A percentile compares a stretch with the other conserved stretches of the same genome.
phyloP scores from a whole-genome alignment of 2,329 filamentous ascomycete species.

The Aspergillus ochraceoroseus region DNA sequence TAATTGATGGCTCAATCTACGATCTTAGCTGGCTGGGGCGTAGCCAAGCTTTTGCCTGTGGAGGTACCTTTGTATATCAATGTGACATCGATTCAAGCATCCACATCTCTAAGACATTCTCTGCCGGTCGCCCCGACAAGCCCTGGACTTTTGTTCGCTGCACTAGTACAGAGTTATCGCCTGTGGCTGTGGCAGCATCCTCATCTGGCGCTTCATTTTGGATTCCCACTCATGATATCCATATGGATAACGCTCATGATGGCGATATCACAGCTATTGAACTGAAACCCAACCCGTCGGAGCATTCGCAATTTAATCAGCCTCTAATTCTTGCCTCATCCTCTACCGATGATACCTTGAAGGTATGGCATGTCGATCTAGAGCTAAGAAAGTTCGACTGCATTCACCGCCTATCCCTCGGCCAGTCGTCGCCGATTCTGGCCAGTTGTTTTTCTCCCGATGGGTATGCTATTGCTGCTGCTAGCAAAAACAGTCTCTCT shows the following conservation, averaged over 20 bases:
- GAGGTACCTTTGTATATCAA: conserved; percentile 40
- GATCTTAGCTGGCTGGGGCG: conserved; percentile 43
- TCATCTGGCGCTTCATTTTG: conserved; percentile 39
- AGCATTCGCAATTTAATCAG: conserved; percentile 24
- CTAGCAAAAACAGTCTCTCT: conserved; percentile 41
- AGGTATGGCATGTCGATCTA: conserved; percentile 44
- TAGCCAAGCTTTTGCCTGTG: conserved; percentile 38
- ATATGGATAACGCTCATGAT: conserved; percentile 38
- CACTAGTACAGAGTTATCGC: conserved; percentile 24
- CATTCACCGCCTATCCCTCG: conserved; percentile 37
- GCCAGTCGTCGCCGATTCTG: conserved; percentile 37
- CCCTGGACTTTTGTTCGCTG: conserved; percentile 43
- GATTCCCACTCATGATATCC: conserved; percentile 44
- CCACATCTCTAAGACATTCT: conserved; percentile 34
- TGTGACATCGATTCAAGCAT: conserved; percentile 39
- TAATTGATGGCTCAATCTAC: conserved; percentile 38
- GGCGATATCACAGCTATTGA: conserved; percentile 44
- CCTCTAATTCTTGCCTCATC: conserved; percentile 42
- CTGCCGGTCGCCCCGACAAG: conserved; percentile 27
- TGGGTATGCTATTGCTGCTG: conserved; percentile 45
- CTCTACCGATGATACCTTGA: conserved; percentile 44
- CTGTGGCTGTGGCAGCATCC: conserved; percentile 40
- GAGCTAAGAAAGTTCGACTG: conserved; percentile 35
- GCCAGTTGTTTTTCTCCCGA: conserved; percentile 46
- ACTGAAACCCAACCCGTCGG: conserved; percentile 30